Evolutionary conservation across 1,284 basidiomycete species (phyloP), one percentile per base, ranked within the genome.

Genomic region (Cronartium quercuum): DNA sequence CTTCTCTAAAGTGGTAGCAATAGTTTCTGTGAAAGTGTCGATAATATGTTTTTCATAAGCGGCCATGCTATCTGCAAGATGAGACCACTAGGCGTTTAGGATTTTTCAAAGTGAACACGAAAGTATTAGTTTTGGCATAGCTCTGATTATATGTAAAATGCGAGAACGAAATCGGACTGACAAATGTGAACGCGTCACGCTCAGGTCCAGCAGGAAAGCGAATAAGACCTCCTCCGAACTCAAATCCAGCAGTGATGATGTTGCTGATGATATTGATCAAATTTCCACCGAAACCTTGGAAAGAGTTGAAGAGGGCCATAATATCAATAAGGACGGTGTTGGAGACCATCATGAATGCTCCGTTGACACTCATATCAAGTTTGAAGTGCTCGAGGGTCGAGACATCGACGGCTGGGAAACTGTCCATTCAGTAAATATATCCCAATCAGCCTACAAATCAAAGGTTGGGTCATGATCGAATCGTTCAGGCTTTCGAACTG

Each of bases 341-440:
- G 34, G 62, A 65, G 21, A 73, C 69, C 69, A 73, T 73, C 29
- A 65, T 65, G 38, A 66, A 73, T 40, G 69, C 69, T 12, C 42
- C 69, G 55, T 73, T 73, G 51, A 73, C 69, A 38, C 47, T 47
- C 40, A 73, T 57, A 35, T 66, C 62, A 21, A 73, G 61, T 34
- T 73, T 73, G 15, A 73, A n/a, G 44, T 64, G 61, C 38, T 73
- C 42, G 15, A 57, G n/a, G 37, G 29, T 40, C 3, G 58, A 34
- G 34, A 61, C 44, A 65, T 73, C 69, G 42, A 37, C 47, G 4
- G 69, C 62, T 15, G 69, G 69, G 41, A 73, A 73, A 51, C 69
- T 73, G 42, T 13, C 55, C n/a, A n/a, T n/a, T n/a, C n/a, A n/a
- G n/a, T n/a, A n/a, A n/a, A n/a, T 18, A 9, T 13, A 57, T 55